Evolutionary conservation across 805 yeast species (phyloP), one percentile per base, ranked within the genome.

Genomic region (Candida stauntonica): DNA sequence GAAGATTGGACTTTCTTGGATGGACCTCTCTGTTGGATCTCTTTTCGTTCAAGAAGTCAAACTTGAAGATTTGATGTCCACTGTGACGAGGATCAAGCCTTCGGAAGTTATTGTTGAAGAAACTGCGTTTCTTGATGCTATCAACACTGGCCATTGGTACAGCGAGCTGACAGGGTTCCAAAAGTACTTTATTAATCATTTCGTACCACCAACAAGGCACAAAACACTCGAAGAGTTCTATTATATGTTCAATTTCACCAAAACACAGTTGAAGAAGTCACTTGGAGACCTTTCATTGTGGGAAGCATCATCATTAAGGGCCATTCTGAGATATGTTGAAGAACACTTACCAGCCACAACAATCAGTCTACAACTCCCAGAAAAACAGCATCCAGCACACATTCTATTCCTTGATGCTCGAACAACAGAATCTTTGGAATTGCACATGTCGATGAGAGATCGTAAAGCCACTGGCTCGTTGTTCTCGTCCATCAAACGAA

Each of bases 1-100:
- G 16, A 67, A 67, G 57, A 26, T 88, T 4, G 96, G 96, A 0
- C 51, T 93, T 1, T 72, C 88, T 20, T 93, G 98, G 98, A 74
- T 82, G 30, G 99, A 93, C 61, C 66, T 91, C 0, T 82, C 93
- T 0, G 77, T 91, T 1, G 97, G 98, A 0, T 79, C 78, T 17
- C 74, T 86, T 31, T 77, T 68, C 51, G 83, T 82, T 3, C 86
- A 86, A 52, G 74, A 75, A 33, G 75, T 86, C 0, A 68, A 72
- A 1, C 53, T 81, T 16, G 72, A 68, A 5, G 81, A 79, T 18
- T 60, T 89, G 3, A 69, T 79, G 35, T 73, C 93, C 5, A 86
- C 86, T 29, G 63, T 93, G 1, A 69, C 91, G 0, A 70, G 97
- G 42, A 78, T 93, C 6, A 71, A 71, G 33, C 98, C 99, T 0